Base-by-base conservation (phyloP, 2,329 filamentous ascomycete species). In the Teratosphaeria viscida region DNA sequence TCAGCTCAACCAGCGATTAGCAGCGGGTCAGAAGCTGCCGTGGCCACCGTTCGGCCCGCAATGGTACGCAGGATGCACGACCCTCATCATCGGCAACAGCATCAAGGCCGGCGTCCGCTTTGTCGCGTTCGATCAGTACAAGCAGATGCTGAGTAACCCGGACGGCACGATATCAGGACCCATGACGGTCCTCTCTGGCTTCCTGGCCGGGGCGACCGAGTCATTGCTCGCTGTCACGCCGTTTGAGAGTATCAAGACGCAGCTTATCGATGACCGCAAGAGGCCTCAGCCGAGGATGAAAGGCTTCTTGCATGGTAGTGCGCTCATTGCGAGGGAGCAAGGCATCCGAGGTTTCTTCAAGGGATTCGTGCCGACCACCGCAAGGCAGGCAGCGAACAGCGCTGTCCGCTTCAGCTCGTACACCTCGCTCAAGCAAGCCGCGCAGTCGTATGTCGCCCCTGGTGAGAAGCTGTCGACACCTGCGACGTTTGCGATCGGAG, bases 11-110 rank as follows among this genome's bases (percentile, higher is more conserved):
- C 85, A 87, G 66, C 85, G 86, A 67, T 80, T 97, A 69, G 81
- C 88, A 55, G 86, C 88, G 59, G 87, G 86, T 54, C 81, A 95
- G 79, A 96, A 95, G 78, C 82, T 96, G 34, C 91, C 92, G 57
- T 96, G 90, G 89, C 94, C 94, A 52, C 89, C 90, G 11, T 97
- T 97, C 70, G 94, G 94, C 55, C 80, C 77, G 67, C 90, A 95
- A 75, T 99, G 94, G 94, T 99, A 99, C 75, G 92, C 94, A 12
- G 94, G 94, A 43, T 99, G 94, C 78, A 97, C 94, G 54, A 97
- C 94, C 32, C 78, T 96, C 72, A 95, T 99, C 61, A 90, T 97
- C 66, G 94, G 94, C 62, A 99, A 99, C 77, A 95, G 91, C 57
- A 82, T 94, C 72, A 99, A 99, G 79, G 94, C 94, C 43, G 94